Conservation (phyloP, 163 green algal genomes). For the Prototheca wickerhamii region DNA sequence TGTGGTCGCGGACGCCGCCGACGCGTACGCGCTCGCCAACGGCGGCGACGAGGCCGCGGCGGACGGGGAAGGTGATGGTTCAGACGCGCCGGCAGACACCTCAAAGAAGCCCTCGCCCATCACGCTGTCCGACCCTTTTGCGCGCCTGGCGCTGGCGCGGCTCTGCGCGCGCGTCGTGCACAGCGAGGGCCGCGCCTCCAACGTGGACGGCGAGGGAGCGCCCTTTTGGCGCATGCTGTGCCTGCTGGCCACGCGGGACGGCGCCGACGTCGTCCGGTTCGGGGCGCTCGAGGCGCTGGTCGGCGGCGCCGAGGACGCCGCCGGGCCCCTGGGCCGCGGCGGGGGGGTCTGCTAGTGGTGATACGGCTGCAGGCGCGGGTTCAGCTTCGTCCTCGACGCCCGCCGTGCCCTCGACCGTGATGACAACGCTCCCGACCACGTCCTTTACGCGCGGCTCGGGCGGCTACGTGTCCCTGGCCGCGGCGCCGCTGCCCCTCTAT, state of each 20-base stretch:
- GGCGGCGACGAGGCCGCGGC: not conserved
- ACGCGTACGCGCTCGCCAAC: slow-evolving; percentile 20
- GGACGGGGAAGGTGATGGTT: not conserved
- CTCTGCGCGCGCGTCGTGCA: slow-evolving; percentile 53
- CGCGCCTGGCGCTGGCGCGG: slow-evolving; percentile 59
- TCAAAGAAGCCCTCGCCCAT: slow-evolving; percentile 15
- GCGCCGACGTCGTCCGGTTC: slow-evolving; percentile 50
- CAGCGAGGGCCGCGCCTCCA: slow-evolving; percentile 32
- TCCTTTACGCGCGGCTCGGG: not conserved
- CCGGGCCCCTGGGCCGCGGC: too few relatives aligned
- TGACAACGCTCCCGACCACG: not conserved
- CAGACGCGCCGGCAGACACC: not conserved
- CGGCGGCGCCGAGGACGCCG: slow-evolving; percentile 31
- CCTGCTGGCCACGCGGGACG: slow-evolving; percentile 57
- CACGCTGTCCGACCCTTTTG: slow-evolving; percentile 58
- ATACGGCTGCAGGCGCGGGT: not conserved
- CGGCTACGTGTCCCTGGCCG: too few relatives aligned
- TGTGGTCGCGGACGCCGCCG: slow-evolving; percentile 26
- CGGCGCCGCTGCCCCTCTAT: too few relatives aligned
- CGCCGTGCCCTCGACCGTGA: not conserved
- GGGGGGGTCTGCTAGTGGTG: too few relatives aligned
- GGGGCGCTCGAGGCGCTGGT: slow-evolving; percentile 55
- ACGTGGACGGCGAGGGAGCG: slow-evolving; percentile 32
- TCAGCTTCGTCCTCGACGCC: not conserved
- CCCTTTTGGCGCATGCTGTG: slow-evolving; percentile 66